These are phyloP conservation scores for Tricholoma saponaceum DNA, from an alignment of 768 basidiomycete genomes.

Conservation along the genomic window DNA sequence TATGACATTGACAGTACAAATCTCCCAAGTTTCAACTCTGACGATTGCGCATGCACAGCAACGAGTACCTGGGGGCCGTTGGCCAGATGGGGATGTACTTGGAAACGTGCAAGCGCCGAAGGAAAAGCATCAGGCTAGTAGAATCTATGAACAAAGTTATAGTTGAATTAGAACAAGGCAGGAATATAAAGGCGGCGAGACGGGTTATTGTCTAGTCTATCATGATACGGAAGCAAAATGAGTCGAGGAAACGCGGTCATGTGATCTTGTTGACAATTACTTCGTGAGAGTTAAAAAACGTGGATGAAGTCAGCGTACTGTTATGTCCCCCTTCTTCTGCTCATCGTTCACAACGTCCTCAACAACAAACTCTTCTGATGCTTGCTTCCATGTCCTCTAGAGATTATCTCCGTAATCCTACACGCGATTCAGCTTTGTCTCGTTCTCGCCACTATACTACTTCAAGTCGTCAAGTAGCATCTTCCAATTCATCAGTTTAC, in stretches of 20 bases:
- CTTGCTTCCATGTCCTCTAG: conserved; percentile 42
- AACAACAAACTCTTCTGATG: conserved; percentile 33
- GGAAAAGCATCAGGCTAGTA: no score
- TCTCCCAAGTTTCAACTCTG: neutral
- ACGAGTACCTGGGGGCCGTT: no score
- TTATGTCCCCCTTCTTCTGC: conserved; percentile 14
- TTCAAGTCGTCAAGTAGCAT: conserved; percentile 23
- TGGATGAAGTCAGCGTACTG: conserved; percentile 6
- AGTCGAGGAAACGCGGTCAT: conserved; percentile 45
- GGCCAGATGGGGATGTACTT: no score
- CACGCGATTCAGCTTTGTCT: conserved; percentile 27
- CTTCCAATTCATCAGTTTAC: conserved; percentile 25
- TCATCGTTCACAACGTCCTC: conserved; percentile 17
- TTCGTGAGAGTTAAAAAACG: conserved; percentile 33
- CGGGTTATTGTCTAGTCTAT: no score
- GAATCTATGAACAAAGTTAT: no score
- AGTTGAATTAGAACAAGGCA: no score
- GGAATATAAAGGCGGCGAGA: no score
- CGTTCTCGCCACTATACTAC: conserved; percentile 33
- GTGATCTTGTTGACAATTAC: conserved; percentile 40
- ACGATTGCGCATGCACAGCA: no score
- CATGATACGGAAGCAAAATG: no score
- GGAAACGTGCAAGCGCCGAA: no score
- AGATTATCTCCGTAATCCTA: conserved; percentile 24
- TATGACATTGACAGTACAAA: neutral